Base-by-base conservation (phyloP, 371 early-diverging fungal species). In the Mucor piriformis region DNA sequence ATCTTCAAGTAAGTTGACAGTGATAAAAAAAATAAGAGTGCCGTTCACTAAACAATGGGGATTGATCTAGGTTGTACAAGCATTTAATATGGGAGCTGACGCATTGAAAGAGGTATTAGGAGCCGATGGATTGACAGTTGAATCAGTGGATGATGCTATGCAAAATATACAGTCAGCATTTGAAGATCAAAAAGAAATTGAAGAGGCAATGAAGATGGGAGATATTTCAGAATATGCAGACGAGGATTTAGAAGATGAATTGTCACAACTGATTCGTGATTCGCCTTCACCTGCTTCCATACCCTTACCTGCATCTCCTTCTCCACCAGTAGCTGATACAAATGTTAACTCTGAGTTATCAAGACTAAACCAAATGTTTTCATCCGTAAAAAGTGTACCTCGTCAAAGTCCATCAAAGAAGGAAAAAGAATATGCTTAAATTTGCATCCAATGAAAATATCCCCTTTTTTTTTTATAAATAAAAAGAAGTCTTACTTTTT, bases 181-280 rank as follows among this genome's bases (percentile, higher is more conserved):
- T 6, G 72, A 82, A 6, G 86, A 84, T 51, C 80, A 82, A 46
- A 66, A 64, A n/a, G 83, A 85, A 44, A 72, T 85, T 18, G 83
- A 85, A 25, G 73, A 72, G 25, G 84, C 83, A 0, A 71, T 85
- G 35, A 51, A 40, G 23, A 48, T 59, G 48, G 75, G 68, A 24
- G 71, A 58, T 37, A 57, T 54, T 27, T 27, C 43, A 2, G 66
- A 37, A 6, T 40, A 66, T 1, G 69, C 72, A 46, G 69, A 78
- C 11, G 74, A 71, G 2, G 81, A 79, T 18, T 48, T 86, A n/a
- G 76, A 81, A 37, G 29, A 69, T 11, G 85, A 85, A 57, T 59
- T 85, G 29, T 70, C 66, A 5, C 66, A 66, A 13, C 51, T 82
- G 18, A 42, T 64, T 15, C 50, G 24, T 27, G 40, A 37, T 23